Base-by-base conservation (phyloP, 2,329 filamentous ascomycete genomes). In the Fusarium sublunatum region DNA sequence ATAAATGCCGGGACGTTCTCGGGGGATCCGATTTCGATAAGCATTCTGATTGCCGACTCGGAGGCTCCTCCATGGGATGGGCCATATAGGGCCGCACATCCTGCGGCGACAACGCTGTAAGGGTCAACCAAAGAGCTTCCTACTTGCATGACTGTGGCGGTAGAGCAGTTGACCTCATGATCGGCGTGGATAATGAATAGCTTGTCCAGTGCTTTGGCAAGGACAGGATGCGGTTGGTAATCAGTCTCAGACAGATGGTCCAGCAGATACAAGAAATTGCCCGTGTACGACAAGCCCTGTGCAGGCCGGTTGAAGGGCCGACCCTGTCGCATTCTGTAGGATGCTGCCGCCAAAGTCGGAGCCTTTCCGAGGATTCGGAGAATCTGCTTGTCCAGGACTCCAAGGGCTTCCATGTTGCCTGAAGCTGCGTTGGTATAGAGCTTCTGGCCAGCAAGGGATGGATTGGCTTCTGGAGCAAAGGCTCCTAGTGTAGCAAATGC, bases 11-110 rank as follows among this genome's bases (percentile, higher is more conserved):
- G 81, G 5, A 85, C 82, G 34, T 82, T 82, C 39, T 82, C 80
- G 3, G 79, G 78, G 1, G 73, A 77, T 13, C 82, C 82, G 50
- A 86, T 82, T 63, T 81, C 77, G 64, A 81, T 81, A 5, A 86
- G 74, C 76, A 82, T 82, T 43, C 81, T 79, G 67, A 86, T 85
- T 0, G 84, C 84, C 22, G 81, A 79, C 62, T 87, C 85, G 0
- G 82, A 84, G 4, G 85, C 85, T n/a, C 84, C 85, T 52, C 83
- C 85, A 70, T 87, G 85, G 0, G 85, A 82, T 0, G 83, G 83
- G 0, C 85, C 85, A 63, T 85, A 84, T 3, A 82, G 77, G 0
- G 82, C 82, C 1, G 83, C 79, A n/a, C 81, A 80, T 6, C 83
- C 77, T 0, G 83, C 81, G 1, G 83, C 74, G 11, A 86, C 81